Conservation (phyloP, 805 yeast genomes). For the Wickerhamomyces rabaulensis region DNA sequence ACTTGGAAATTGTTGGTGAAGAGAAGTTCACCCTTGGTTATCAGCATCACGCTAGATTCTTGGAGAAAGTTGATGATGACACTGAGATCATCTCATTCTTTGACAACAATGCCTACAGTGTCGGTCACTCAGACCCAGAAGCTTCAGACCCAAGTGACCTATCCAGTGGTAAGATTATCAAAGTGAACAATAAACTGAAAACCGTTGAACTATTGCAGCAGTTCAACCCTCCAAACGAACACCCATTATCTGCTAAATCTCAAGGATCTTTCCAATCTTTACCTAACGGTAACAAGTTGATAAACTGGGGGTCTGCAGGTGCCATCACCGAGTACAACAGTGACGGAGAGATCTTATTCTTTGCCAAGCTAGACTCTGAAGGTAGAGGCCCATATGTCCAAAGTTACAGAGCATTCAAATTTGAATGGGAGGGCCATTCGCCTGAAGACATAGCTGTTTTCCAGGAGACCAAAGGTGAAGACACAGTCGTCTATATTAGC, state of each 20-base stretch:
- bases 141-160: constrained; percentile 18
- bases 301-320: constrained; percentile 35
- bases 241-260: constrained; percentile 20
- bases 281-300: constrained; percentile 29
- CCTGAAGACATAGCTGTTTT: constrained; percentile 28
- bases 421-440: constrained; percentile 31
- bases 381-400: constrained; percentile 23
- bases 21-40: constrained; percentile 23
- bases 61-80: constrained; percentile 3
- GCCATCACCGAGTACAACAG: constrained; percentile 31
- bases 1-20: constrained; percentile 13
- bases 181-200: constrained; percentile 26
- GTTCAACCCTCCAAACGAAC: constrained; percentile 22
- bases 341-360: constrained; percentile 27
- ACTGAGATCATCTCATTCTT: constrained; percentile 30
- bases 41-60: constrained; percentile 33
- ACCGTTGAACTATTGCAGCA: constrained; percentile 24
- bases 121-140: constrained; percentile 27
- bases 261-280: constrained; percentile 24
- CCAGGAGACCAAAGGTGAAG: constrained; percentile 11
- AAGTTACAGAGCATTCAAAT: constrained; percentile 33
- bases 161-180: constrained; percentile 32
- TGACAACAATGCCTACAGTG: constrained; percentile 34
- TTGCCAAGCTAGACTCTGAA: constrained; percentile 30
- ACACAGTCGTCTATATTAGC: constrained; percentile 25